Evolutionary conservation across 2,329 filamentous ascomycete species (phyloP), one percentile per base, ranked within the genome.

Genomic region (Aspergillus sp.): DNA sequence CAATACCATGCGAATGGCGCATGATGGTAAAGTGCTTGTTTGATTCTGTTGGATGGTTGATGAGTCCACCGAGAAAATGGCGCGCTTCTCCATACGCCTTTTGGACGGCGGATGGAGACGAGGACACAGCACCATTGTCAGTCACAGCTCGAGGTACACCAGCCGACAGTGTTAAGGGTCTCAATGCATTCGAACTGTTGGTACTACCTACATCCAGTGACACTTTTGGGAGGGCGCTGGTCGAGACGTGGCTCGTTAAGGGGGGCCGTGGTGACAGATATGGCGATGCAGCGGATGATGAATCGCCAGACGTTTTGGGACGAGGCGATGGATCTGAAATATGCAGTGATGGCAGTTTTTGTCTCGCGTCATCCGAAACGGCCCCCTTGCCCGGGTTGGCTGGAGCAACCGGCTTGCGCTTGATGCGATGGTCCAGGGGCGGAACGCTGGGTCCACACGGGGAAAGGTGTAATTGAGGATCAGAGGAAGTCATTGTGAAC

Each of bases 11-110:
- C 0, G 82, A 85, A 60, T 88, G 84, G 0, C 84, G 80, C 20
- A 87, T 73, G 48, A 88, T 80, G 41, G 77, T 83, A 62, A 77
- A 81, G 65, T 86, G 81, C 49, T 78, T 82, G 2, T 76, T 85
- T 0, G 81, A 83, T 59, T 85, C 82, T 17, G 73, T 76, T 0
- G 84, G 82, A 48, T 81, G 82, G 13, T 73, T 74, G 46, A 87
- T 73, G 19, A 88, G 71, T 0, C 84, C 83, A 2, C 81, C 80
- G 1, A 83, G 81, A 51, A 86, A 81, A 61, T 85, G 80, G 32
- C 80, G 74, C 0, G 81, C 82, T 57, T 86, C 82, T 15, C 61
- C 60, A 42, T 65, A 68, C 43, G 64, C 66, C 44, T 68, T 66
- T 49, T 63, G 62, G 7, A 62, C 55, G n/a, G 58, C 43, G 4